phyloP scores from a whole-genome alignment of 352 stramenopile genomes.

The Albugo candida region DNA sequence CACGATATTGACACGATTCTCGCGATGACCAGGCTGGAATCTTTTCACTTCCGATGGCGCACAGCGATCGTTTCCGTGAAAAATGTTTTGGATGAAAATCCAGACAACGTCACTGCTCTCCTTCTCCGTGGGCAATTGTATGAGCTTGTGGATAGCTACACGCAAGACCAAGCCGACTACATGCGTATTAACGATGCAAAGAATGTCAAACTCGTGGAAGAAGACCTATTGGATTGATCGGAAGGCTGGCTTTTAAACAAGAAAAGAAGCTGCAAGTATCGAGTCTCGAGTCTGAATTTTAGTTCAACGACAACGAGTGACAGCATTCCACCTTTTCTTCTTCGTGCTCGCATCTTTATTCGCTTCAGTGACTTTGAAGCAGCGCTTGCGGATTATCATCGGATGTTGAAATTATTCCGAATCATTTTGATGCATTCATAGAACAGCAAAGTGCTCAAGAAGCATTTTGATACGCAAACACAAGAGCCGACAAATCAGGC shows the following conservation, averaged over 20 bases:
- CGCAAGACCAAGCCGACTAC: slow-evolving; percentile 33
- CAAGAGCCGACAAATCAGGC: not conserved
- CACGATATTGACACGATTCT: slow-evolving; percentile 43
- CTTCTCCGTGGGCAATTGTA: slow-evolving; percentile 37
- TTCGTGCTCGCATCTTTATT: slow-evolving; percentile 26
- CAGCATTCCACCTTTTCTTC: slow-evolving; percentile 24
- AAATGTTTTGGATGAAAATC: slow-evolving; percentile 27
- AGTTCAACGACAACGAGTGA: slow-evolving; percentile 29
- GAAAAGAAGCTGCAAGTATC: slow-evolving; percentile 3
- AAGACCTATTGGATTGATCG: no score
- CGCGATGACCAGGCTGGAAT: slow-evolving; percentile 25
- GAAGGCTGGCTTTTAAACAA: not conserved
- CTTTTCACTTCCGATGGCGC: slow-evolving; percentile 18
- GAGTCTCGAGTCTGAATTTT: not conserved
- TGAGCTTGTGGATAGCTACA: slow-evolving; percentile 15
- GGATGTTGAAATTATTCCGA: slow-evolving; percentile 32
- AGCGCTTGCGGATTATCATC: slow-evolving; percentile 36
- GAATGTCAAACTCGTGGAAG: slow-evolving; percentile 6
- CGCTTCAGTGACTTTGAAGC: slow-evolving; percentile 27
- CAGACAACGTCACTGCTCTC: slow-evolving; percentile 54
- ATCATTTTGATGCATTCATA: slow-evolving; percentile 55
- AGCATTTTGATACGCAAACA: slow-evolving; percentile 11
- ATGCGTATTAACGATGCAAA: slow-evolving; percentile 46
- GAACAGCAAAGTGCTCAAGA: slow-evolving; percentile 31
- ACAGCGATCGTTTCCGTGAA: slow-evolving; percentile 34